phyloP scores from a whole-genome alignment of 2,329 filamentous ascomycete species.

The Cordyceps javanica region DNA sequence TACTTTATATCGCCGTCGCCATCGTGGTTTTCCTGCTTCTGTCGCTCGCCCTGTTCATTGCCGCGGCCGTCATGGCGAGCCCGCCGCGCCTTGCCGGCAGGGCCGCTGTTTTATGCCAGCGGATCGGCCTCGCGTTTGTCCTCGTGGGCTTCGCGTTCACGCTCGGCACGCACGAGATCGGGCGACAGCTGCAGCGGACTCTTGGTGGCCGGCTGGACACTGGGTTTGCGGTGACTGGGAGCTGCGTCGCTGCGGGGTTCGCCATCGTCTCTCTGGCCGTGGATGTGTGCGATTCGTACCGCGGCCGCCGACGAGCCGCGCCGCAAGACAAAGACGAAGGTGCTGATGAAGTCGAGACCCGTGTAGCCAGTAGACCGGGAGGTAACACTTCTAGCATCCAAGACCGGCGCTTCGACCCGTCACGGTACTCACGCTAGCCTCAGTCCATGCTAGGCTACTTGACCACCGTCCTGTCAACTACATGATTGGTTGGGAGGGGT shows the following conservation, averaged over 20 bases:
- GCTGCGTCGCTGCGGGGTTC: not conserved
- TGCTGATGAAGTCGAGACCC: not conserved
- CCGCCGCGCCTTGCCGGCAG: not conserved
- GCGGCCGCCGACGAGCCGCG: not conserved
- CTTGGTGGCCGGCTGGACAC: not conserved
- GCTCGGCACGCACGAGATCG: not conserved
- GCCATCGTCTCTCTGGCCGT: not conserved
- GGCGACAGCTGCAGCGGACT: not conserved
- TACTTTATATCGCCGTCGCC: not conserved
- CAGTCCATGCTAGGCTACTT: too few species aligned
- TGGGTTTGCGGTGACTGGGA: not conserved
- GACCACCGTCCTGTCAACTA: too few species aligned
- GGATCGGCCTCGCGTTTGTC: not conserved
- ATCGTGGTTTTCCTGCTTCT: not conserved
- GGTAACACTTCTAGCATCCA: too few species aligned
- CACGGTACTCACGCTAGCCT: too few species aligned
- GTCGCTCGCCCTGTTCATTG: not conserved
- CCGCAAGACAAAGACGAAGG: not conserved
- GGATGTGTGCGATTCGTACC: not conserved
- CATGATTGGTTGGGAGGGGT: too few species aligned
- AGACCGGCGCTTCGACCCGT: not conserved
- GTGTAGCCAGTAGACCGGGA: not conserved
- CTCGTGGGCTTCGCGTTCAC: not conserved
- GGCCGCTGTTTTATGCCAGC: not conserved
- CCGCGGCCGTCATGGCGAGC: not conserved